Conservation (phyloP, 2,329 filamentous ascomycete species). For the Chaetothyriales sp. region DNA sequence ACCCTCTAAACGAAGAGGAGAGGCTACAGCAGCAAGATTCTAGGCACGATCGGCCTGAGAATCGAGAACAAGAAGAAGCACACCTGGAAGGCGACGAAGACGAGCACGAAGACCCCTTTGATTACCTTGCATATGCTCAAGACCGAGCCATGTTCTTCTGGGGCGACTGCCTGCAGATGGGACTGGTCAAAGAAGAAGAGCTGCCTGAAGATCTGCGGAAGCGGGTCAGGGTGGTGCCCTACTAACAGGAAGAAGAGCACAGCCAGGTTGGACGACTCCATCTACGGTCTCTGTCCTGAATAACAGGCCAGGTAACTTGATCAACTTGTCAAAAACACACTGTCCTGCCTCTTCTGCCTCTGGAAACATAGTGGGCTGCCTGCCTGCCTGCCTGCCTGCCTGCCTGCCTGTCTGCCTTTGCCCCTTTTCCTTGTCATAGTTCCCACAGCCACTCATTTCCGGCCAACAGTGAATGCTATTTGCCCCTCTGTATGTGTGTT, state of each 20-base stretch:
- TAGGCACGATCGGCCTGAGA: constrained; percentile 12
- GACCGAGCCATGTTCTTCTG: constrained; percentile 87
- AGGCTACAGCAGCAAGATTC: constrained; percentile 7
- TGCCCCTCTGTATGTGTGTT: background rate
- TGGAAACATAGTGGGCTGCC: background rate
- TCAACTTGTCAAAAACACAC: background rate
- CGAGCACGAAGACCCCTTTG: constrained; percentile 61
- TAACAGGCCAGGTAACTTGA: background rate
- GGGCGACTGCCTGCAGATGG: constrained; percentile 70
- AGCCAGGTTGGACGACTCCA: background rate
- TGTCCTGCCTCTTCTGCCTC: background rate
- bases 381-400: background rate
- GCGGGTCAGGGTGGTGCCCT: constrained; percentile 41
- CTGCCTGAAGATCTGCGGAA: constrained; percentile 52
- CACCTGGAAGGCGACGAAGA: constrained; percentile 21
- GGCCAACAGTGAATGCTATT: background rate
- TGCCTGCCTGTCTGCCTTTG: background rate
- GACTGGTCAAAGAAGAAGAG: constrained; percentile 59
- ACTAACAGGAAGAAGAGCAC: constrained; percentile 2
- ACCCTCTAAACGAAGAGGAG: constrained; percentile 14
- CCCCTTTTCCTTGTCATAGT: background rate
- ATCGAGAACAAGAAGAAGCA: constrained; percentile 8
- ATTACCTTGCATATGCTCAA: constrained; percentile 84
- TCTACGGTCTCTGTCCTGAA: background rate
- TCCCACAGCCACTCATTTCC: background rate